phyloP scores from a whole-genome alignment of 2,329 filamentous ascomycete genomes.

The Aspergillus sp. region DNA sequence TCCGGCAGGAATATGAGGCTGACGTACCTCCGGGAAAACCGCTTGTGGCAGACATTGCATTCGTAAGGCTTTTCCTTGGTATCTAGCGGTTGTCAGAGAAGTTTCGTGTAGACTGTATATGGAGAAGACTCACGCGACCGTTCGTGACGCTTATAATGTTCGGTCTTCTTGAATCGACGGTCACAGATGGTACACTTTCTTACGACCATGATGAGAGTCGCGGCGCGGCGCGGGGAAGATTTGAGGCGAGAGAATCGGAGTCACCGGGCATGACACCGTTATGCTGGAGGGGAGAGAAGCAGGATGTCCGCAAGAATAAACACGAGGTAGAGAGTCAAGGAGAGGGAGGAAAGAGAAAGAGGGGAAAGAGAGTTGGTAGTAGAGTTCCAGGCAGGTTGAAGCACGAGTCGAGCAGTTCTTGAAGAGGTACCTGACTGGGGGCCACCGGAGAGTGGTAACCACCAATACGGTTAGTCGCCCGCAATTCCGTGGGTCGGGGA shows the following conservation, averaged over 20 bases:
- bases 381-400: neutral
- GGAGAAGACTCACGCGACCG: slow-evolving; percentile 49
- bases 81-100: slow-evolving; percentile 36
- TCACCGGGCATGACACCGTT: slow-evolving; percentile 4
- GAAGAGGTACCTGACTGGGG: neutral
- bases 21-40: slow-evolving; percentile 53
- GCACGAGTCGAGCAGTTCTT: neutral
- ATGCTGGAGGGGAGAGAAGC: neutral
- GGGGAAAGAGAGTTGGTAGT: neutral
- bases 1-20: neutral
- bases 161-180: slow-evolving; percentile 56
- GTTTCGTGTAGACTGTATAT: too few relatives aligned
- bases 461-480: neutral
- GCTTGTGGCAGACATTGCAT: slow-evolving; percentile 54
- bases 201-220: slow-evolving; percentile 37
- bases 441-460: neutral
- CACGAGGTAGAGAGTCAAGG: neutral
- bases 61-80: slow-evolving; percentile 56
- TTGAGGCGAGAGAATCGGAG: neutral
- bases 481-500: neutral
- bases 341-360: neutral
- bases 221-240: slow-evolving; percentile 6
- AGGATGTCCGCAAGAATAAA: neutral
- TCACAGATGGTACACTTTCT: slow-evolving; percentile 51
- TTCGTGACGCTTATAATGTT: slow-evolving; percentile 56